Conservation (phyloP, 495 filamentous ascomycete species). For the Polyplosphaeria fusca region DNA sequence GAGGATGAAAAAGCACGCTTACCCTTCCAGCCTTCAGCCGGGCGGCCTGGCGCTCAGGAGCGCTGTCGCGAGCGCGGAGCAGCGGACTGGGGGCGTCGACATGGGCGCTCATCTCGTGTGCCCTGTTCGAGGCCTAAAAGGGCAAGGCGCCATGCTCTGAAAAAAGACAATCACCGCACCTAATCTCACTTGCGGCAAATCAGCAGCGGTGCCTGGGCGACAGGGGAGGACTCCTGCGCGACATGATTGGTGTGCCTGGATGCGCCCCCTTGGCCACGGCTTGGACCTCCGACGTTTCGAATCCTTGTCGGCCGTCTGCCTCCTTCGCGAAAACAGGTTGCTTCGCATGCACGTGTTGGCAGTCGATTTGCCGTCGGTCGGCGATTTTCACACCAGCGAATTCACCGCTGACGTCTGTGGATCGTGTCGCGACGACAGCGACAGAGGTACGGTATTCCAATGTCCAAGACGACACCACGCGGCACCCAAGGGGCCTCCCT, state of each 20-base stretch:
- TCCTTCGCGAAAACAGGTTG: conserved; percentile 2
- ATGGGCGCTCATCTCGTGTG: conserved; percentile 19
- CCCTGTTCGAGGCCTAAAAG: neutral
- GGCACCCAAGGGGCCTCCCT: no score
- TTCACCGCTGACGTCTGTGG: neutral
- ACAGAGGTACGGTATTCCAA: no score
- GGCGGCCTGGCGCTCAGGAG: conserved; percentile 2
- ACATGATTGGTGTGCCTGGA: conserved; percentile 28
- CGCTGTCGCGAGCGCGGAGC: neutral
- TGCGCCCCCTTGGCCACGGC: neutral
- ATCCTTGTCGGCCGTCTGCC: neutral
- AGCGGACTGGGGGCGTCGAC: conserved; percentile 2
- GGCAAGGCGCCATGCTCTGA: neutral
- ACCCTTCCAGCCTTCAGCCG: conserved; percentile 1
- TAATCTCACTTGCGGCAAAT: conserved; percentile 25
- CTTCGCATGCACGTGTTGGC: conserved; percentile 12
- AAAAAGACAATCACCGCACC: conserved; percentile 12
- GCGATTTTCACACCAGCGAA: neutral
- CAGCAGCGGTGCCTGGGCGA: conserved; percentile 1
- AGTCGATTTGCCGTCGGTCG: conserved; percentile 2
- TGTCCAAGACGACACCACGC: no score
- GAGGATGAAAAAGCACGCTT: conserved; percentile 17
- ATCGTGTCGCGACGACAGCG: neutral
- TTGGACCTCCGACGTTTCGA: conserved; percentile 7
- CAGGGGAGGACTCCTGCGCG: neutral